These are phyloP conservation scores for Metarhizium robertsii DNA, from an alignment of 2,329 filamentous ascomycete genomes.

Conservation along the genomic window DNA sequence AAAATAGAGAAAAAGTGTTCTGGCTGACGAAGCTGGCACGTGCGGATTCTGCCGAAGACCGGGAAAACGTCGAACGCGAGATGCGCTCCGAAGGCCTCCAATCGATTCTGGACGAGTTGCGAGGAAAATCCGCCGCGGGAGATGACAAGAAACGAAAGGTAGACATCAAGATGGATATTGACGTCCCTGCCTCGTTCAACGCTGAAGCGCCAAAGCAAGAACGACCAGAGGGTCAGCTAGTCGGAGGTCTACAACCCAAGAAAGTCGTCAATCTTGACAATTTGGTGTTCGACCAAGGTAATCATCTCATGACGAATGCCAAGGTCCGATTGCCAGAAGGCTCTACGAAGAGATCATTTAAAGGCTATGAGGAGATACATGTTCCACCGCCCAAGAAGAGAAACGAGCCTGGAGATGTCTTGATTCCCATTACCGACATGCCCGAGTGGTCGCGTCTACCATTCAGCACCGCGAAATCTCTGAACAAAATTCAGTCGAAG, in stretches of 20 bases:
- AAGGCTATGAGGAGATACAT: slow-evolving; percentile 97
- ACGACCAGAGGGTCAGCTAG: slow-evolving; percentile 56
- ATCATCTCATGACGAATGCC: slow-evolving; percentile 98
- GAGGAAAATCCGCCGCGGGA: slow-evolving; percentile 56
- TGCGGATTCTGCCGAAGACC: slow-evolving; percentile 70
- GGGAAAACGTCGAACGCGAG: slow-evolving; percentile 72
- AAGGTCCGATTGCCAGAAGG: slow-evolving; percentile 90
- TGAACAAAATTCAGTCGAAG: slow-evolving; percentile 93
- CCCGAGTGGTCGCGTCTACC: slow-evolving; percentile 86
- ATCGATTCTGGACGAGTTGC: slow-evolving; percentile 79
- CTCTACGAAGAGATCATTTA: slow-evolving; percentile 90
- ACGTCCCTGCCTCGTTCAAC: slow-evolving; percentile 54
- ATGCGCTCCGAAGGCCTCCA: slow-evolving; percentile 85
- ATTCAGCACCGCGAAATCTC: slow-evolving; percentile 75
- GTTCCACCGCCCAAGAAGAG: slow-evolving; percentile 88
- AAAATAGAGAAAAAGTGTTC: slow-evolving; percentile 87
- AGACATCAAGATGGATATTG: slow-evolving; percentile 94
- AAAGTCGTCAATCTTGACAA: slow-evolving; percentile 92
- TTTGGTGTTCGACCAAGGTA: slow-evolving; percentile 92
- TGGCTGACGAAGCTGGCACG: slow-evolving; percentile 87
- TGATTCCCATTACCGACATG: slow-evolving; percentile 77
- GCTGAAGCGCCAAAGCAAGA: slow-evolving; percentile 40
- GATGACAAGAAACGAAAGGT: slow-evolving; percentile 56
- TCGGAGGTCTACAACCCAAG: slow-evolving; percentile 77
- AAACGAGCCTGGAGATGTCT: slow-evolving; percentile 66